phyloP scores from a whole-genome alignment of 768 basidiomycete genomes.

The Phanerochaete sordida region DNA sequence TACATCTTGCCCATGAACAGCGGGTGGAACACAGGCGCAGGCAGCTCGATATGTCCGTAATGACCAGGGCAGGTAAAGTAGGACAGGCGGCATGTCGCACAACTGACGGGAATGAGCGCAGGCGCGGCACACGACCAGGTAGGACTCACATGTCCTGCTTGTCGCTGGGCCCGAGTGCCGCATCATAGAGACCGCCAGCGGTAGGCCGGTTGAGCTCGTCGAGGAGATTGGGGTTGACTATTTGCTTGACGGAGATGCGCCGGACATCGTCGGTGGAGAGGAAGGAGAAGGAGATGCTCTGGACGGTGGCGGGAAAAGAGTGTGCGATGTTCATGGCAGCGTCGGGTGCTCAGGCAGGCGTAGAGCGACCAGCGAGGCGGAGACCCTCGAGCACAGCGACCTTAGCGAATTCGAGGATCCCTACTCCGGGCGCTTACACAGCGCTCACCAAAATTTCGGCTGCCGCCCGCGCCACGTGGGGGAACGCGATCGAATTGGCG shows the following conservation, averaged over 20 bases:
- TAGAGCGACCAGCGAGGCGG: not conserved
- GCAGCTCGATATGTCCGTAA: constrained; percentile 96
- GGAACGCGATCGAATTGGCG: not conserved
- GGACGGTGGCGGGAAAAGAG: constrained; percentile 80
- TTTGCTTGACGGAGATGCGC: constrained; percentile 95
- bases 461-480: not conserved
- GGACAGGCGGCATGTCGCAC: constrained; percentile 87
- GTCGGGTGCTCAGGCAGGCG: not conserved
- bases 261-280: constrained; percentile 84
- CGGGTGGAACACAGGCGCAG: constrained; percentile 93
- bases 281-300: constrained; percentile 90
- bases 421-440: not conserved
- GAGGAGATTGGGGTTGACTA: constrained; percentile 87
- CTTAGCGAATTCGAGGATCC: not conserved
- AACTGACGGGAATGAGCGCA: constrained; percentile 45
- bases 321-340: constrained; percentile 82
- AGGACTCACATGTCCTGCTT: constrained; percentile 82
- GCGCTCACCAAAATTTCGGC: not conserved
- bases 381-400: not conserved
- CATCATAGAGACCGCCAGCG: constrained; percentile 90
- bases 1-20: constrained; percentile 92
- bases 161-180: constrained; percentile 87
- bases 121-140: not conserved
- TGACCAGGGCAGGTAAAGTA: constrained; percentile 97
- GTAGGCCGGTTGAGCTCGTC: constrained; percentile 94